Evolutionary conservation across 192 early-diverging fungal genomes (phyloP), one percentile per base, ranked within the genome.

Genomic region (Coemansia sp.): DNA sequence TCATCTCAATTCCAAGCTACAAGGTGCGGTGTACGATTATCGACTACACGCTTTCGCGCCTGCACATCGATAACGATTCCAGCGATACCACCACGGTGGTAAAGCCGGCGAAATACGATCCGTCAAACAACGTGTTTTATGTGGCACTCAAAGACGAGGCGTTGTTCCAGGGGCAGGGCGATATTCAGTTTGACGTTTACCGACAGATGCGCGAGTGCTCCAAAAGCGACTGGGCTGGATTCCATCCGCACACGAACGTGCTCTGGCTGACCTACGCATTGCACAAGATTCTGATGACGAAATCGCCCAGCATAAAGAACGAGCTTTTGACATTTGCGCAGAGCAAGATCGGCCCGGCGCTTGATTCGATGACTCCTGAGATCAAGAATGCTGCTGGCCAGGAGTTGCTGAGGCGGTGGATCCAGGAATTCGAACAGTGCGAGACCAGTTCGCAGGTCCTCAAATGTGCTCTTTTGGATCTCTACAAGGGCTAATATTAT

Each of bases 131-230:
- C 39, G 74, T 87, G 39, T 85, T 87, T n/a, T 79, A 85, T 43
- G 86, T 87, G 10, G 67, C 75, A 23, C 69, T 88, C 26, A 78
- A 68, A 49, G 86, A 88, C 61, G 83, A 87, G 62, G 72, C 83
- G 21, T 59, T 85, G 62, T 88, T 88, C 63, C 69, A 59, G 12
- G 85, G 86, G 14, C 43, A 85, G 57, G 89, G 89, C 21, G 90
- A 92, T 67, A 87, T 87, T 51, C 90, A 92, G 71, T 92, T 78
- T 65, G 90, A 92, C 30, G 86, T 92, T 39, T 92, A 92, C 53
- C 79, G 90, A 34, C 83, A 87, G 75, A 92, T 92, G 90, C 84
- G 83, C 33, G 68, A 16, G 1, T 72, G 72, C 46, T 67, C 81
- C 21, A 66, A 72, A 15, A 21, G 59, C 36, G 58, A 77, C 46